Evolutionary conservation across 208 protist species (phyloP).

Genomic region (Trypanosomatidae sp.): DNA sequence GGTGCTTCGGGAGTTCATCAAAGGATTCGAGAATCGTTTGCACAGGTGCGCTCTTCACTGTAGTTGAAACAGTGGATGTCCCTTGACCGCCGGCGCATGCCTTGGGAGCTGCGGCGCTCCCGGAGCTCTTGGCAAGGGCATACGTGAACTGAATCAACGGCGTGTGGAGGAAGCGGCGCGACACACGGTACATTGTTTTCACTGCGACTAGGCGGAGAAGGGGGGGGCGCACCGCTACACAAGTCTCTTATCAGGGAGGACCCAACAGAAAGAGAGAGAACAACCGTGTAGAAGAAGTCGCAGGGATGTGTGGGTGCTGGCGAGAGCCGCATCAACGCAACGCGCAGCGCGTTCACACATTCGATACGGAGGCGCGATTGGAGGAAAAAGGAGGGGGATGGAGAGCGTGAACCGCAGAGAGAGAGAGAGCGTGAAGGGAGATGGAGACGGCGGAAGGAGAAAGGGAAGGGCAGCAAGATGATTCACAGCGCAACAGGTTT

Average conservation of each 20-base stretch:
- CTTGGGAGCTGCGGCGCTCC: neutral
- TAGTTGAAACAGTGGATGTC: neutral
- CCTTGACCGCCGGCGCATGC: neutral
- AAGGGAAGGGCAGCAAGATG: neutral
- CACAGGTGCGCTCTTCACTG: neutral
- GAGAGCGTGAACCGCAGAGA: neutral
- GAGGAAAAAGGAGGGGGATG: constrained; percentile 1
- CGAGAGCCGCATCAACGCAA: neutral
- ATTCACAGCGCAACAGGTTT: constrained; percentile 2
- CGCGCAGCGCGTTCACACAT: neutral
- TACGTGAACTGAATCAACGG: constrained; percentile 80
- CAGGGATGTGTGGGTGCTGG: neutral
- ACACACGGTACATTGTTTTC: constrained; percentile 33
- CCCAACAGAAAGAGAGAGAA: neutral
- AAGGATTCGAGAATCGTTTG: constrained; percentile 45
- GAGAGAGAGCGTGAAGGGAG: neutral
- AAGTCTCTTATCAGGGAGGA: neutral
- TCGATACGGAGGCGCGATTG: neutral
- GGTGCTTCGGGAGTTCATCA: constrained; percentile 56
- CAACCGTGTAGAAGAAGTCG: neutral
- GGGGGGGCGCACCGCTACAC: neutral
- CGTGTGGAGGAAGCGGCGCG: constrained; percentile 28
- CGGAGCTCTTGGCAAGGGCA: constrained; percentile 62
- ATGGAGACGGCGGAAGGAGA: neutral
- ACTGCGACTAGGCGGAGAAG: neutral